Base-by-base conservation (phyloP, 148 eudicot genomes). In the Camellia lanceoleosa region DNA sequence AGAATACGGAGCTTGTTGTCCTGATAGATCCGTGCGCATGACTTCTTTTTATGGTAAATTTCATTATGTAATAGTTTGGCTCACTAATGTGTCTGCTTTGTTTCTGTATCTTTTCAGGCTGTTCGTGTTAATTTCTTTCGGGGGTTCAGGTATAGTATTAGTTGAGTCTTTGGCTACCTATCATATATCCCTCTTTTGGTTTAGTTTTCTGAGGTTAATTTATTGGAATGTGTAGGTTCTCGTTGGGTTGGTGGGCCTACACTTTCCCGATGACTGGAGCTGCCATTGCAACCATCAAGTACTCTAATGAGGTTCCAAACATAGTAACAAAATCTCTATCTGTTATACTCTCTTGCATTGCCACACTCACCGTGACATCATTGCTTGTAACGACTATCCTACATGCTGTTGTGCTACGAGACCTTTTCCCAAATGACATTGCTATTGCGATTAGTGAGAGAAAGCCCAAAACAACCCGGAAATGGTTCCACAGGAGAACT, bases 161-260 rank as follows among this genome's bases (percentile, higher is more conserved):
- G 63, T 52, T 46, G 47, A 18, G 14, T 71, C 68, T 70, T 46
- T 67, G 18, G 16, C 76, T 56, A 43, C 44, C 61, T 63, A 44
- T 77, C 70, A 60, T 30, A 38, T 8, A 30, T 20, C 44, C 18
- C 59, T 74, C 13, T 42, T 77, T 11, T 20, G 5, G 11, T 76
- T 68, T 20, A 13, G 71, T 44, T 70, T 54, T 70, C 49, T 70
- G 64, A 71, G 14, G 47, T 51, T 68, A 42, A 23, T 78, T 62
- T 73, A 18, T 44, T 84, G 44, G 51, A n/a, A 42, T 46, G 65
- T 10, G 13, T 65, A 90, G 92, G 83, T 95, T 95, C 84, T 95
- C 98, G 46, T 79, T 96, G 83, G 89, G 97, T 46, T 96, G 99
- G 99, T 96, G 99, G 99, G 97, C 99, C 4, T 93, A 96, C 85